Conservation (phyloP, 148 eudicot genomes). For the Polygonum aviculare region DNA sequence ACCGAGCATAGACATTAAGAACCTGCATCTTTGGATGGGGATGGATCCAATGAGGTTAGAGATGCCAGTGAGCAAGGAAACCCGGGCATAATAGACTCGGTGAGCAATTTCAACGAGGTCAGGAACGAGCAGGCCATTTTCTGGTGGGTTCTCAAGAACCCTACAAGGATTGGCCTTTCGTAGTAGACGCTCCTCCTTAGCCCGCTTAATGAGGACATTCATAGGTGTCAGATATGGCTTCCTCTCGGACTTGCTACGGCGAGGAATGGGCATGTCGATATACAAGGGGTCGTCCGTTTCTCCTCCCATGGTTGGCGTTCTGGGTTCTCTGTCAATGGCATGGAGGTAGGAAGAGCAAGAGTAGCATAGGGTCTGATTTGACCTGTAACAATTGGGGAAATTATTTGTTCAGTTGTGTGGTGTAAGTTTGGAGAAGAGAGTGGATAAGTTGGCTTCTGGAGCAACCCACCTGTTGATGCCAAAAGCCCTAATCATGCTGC, state of each 20-base stretch:
- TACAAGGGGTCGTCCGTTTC: conserved; percentile 35
- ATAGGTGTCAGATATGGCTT: conserved; percentile 63
- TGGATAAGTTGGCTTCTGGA: background rate
- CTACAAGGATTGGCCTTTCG: conserved; percentile 42
- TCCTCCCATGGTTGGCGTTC: conserved; percentile 10
- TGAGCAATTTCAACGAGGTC: conserved; percentile 43
- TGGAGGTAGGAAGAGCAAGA: background rate
- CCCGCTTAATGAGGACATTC: conserved; percentile 41
- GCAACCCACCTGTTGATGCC: background rate
- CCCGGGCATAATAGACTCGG: conserved; percentile 40
- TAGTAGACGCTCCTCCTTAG: conserved; percentile 42
- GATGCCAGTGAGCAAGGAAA: conserved; percentile 33
- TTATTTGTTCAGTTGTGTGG: background rate
- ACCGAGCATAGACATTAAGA: background rate
- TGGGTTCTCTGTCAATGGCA: background rate
- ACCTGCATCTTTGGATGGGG: conserved; percentile 50
- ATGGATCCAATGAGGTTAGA: conserved; percentile 32
- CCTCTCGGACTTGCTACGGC: conserved; percentile 37
- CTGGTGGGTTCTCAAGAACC: conserved; percentile 47
- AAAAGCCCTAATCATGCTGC: background rate
- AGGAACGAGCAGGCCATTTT: conserved; percentile 53
- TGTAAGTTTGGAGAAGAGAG: background rate
- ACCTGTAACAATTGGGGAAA: background rate
- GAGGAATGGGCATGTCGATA: conserved; percentile 36
- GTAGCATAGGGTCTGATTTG: background rate